Base-by-base conservation (phyloP, 2,329 filamentous ascomycete species). In the Stylonectria norvegica region DNA sequence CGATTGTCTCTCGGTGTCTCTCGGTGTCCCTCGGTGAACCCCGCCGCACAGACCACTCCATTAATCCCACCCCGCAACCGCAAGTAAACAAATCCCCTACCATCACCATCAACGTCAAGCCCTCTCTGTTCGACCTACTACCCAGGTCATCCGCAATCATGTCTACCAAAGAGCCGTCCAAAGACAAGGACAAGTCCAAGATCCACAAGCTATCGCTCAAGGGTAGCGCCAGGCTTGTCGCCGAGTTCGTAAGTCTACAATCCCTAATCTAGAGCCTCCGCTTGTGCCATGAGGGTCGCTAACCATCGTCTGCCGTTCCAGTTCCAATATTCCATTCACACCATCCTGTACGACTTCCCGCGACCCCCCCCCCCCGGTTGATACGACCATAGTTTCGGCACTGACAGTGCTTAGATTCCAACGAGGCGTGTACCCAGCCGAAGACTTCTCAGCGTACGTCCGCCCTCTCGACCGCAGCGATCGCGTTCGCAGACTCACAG, bases 261-360 rank as follows among this genome's bases (percentile, higher is more conserved):
- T 80, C 74, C 17, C 27, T 16, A 12, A 14, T 9, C n/a, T 19
- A 31, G 12, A 20, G 14, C 18, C 18, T 14, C 33, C 25, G 7
- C 9, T 30, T 30, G 28, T 7, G 14, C 9, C 8, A 30, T 14
- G 14, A 6, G 8, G 28, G 5, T 14, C 3, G 12, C 40, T 29
- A 27, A 28, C n/a, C 14, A 11, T 17, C 22, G 18, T n/a, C 15
- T 10, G 11, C 18, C 12, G 32, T 27, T 36, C 6, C 57, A 86
- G 80, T 98, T 98, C 62, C 89, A 98, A 74, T 98, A 95, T 67
- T 96, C 89, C 2, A 96, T 97, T 62, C 93, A 98, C 61, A 94
- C 90, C 1, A 97, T 98, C 43, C 75, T 98, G 81, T 93, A 76
- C 57, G 79, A 57, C 23, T 31, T 25, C 4, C 5, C 15, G 4